Evolutionary conservation across 345 rosid genomes (phyloP).

Genomic region (Eutrema yunnanense): DNA sequence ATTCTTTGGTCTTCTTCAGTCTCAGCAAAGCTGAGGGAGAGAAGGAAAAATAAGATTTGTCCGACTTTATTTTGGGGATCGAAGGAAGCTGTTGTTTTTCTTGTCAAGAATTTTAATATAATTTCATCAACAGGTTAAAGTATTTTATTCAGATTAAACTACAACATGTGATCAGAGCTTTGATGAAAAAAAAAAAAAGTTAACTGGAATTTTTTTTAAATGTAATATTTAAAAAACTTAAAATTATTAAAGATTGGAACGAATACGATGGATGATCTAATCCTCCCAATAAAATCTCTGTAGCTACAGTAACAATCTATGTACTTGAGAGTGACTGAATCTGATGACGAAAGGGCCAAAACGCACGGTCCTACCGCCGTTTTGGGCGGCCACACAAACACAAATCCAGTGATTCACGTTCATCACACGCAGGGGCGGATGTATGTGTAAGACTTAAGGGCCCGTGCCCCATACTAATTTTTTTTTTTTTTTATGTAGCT

Average conservation of each 20-base stretch:
- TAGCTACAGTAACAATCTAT: conserved; percentile 6
- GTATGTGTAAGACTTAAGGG: too few species aligned
- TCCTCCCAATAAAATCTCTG: background rate
- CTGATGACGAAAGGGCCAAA: background rate
- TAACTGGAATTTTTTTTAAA: too few species aligned
- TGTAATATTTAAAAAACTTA: background rate
- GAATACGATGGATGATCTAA: background rate
- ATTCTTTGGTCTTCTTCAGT: conserved; percentile 19
- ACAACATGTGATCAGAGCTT: background rate
- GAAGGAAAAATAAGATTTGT: background rate
- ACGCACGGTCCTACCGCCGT: conserved; percentile 13
- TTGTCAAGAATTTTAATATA: background rate
- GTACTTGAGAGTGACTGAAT: conserved; percentile 13
- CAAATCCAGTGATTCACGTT: background rate
- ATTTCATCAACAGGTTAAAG: background rate
- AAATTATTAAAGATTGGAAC: background rate
- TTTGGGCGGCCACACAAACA: conserved; percentile 2
- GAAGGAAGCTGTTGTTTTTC: background rate
- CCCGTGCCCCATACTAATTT: too few species aligned
- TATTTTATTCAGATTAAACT: background rate
- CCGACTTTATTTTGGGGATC: background rate
- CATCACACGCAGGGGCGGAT: too few species aligned
- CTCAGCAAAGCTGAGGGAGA: background rate
- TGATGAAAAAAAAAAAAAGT: too few species aligned
- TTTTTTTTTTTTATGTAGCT: too few species aligned